Evolutionary conservation across 306 rosid genomes (phyloP), one percentile per base, ranked within the genome.

Genomic region (Begonia peltatifolia): DNA sequence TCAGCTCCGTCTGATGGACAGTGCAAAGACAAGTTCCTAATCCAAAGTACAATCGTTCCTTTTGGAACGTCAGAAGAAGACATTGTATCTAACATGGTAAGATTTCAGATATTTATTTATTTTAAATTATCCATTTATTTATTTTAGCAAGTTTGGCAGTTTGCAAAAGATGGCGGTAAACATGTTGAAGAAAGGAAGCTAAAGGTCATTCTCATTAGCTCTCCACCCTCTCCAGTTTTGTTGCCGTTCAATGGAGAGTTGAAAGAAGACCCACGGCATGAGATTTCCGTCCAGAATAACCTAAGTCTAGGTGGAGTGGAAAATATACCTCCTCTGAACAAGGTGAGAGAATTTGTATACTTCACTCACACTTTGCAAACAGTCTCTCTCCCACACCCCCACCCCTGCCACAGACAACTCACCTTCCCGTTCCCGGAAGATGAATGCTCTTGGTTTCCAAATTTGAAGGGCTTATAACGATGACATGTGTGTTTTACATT

Each of bases 11-110:
- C 77, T 58, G 88, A 79, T 75, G 43, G 78, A 76, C 79, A 76
- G 35, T 90, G 99, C 71, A 90, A 83, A 64, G 99, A 90, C 79
- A 90, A 86, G 73, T 90, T 90, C 70, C 80, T 90, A 63, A 79
- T 90, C 60, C 92, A 80, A 47, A 64, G 84, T 66, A 79, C 86
- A 3, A 64, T 69, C 61, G 74, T 86, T 43, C 79, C 88, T 42
- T 62, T 63, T 52, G 94, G 87, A 67, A 63, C 70, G 62, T 63
- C 87, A 11, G 94, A 90, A 58, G 79, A 75, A 53, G 88, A 76
- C 17, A 68, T 90, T 53, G 80, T 84, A 42, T 79, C 95, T 59
- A 68, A 66, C 50, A 66, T 62, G 87, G 99, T 90, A 50, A 71
- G 68, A 58, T 53, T 41, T 57, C 38, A 30, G 6, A 2, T 7